Evolutionary conservation across 148 eudicot genomes (phyloP).

Genomic region (Rhododendron vialii): DNA sequence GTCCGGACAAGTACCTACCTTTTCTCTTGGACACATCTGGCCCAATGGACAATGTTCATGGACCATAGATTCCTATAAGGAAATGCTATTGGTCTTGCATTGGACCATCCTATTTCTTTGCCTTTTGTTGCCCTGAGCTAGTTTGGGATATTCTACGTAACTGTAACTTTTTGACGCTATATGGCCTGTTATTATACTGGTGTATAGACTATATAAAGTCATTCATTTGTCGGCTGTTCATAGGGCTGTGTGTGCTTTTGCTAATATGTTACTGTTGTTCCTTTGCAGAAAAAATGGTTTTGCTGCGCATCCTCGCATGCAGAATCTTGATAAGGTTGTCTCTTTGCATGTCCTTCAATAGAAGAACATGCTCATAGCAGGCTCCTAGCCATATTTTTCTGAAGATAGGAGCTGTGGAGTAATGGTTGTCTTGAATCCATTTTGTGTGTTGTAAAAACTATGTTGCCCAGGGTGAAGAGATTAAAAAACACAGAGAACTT

Average conservation of each 20-base stretch:
- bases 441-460: slow-evolving; percentile 43
- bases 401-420: slow-evolving; percentile 27
- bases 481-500: slow-evolving; percentile 12
- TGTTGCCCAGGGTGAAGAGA: slow-evolving; percentile 40
- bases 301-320: slow-evolving; percentile 65
- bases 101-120: background rate
- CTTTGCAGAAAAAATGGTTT: slow-evolving; percentile 77
- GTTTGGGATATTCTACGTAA: background rate
- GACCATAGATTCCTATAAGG: background rate
- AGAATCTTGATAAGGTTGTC: slow-evolving; percentile 46
- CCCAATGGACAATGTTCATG: background rate
- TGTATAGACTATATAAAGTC: background rate
- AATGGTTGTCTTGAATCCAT: slow-evolving; percentile 31
- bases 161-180: background rate
- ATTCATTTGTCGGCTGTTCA: background rate
- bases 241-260: background rate
- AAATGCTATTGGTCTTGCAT: background rate
- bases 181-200: background rate
- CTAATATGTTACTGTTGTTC: background rate
- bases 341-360: slow-evolving; percentile 15
- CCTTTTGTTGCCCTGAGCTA: background rate
- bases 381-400: slow-evolving; percentile 29
- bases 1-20: background rate
- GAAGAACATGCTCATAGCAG: slow-evolving; percentile 17
- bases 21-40: background rate